These are phyloP conservation scores for Streptanthus diversifolius DNA, from an alignment of 345 rosid genomes.

Conservation along the genomic window DNA sequence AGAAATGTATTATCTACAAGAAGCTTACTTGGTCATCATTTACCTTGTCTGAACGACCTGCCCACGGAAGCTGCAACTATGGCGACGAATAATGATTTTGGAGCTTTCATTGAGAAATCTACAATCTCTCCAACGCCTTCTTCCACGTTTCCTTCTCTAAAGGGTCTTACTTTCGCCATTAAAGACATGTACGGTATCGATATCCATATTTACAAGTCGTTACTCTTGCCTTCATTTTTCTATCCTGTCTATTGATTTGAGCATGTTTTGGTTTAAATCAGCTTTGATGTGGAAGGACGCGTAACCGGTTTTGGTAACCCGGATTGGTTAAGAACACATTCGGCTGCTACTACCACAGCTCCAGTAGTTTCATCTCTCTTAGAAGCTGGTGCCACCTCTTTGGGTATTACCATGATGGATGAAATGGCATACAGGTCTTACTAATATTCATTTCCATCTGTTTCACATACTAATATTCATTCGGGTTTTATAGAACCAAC, in stretches of 20 bases:
- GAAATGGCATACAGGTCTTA: constrained; percentile 86
- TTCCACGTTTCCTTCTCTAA: constrained; percentile 47
- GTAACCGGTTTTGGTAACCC: constrained; percentile 92
- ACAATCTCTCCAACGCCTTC: constrained; percentile 48
- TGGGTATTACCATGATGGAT: constrained; percentile 81
- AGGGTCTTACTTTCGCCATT: constrained; percentile 72
- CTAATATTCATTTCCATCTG: not conserved
- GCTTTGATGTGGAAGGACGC: constrained; percentile 77
- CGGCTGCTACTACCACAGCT: constrained; percentile 63
- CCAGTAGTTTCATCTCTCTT: constrained; percentile 62
- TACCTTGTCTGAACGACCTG: not conserved
- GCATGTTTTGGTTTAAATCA: constrained; percentile 29
- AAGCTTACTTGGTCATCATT: constrained; percentile 32
- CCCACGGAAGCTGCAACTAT: constrained; percentile 26
- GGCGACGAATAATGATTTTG: constrained; percentile 52
- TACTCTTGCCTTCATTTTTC: not conserved
- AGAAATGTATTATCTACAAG: constrained; percentile 12
- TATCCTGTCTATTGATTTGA: not conserved
- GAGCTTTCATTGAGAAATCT: constrained; percentile 83
- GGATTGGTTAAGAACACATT: constrained; percentile 86
- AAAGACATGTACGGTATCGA: constrained; percentile 66
- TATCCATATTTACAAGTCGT: not conserved
- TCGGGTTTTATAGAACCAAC: not conserved
- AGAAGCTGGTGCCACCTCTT: constrained; percentile 62
- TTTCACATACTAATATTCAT: not conserved